Evolutionary conservation across 2,329 filamentous ascomycete genomes (phyloP), one percentile per base, ranked within the genome.

Genomic region (Monilinia polystroma): DNA sequence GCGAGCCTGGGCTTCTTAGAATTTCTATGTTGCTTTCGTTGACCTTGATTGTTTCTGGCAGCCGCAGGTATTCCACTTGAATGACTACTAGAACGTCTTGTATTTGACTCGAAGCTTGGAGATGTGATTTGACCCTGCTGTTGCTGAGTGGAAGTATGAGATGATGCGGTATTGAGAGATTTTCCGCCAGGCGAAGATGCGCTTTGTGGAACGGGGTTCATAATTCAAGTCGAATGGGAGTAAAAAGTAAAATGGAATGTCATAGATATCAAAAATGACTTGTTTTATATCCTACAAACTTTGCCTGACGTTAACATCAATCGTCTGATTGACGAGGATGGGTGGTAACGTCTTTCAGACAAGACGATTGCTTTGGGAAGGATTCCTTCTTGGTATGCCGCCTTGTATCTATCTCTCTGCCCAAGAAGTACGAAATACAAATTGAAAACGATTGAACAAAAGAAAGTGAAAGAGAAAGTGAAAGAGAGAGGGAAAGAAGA

Each of bases 11-110:
- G 90, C 75, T 89, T 88, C 74, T 89, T 89, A 75, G 93, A 90
- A 70, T 87, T 87, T 77, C 92, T 93, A 80, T 97, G 92, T 78
- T 95, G 92, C 77, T 89, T 93, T 78, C 90, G 90, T 64, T 85
- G 82, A 55, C 81, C 82, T 80, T 98, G 94, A 64, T 84, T 87
- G 78, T 91, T 96, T 73, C 93, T 86, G 63, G 91, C 86, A 58
- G 85, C 77, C 8, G 81, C 66, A 66, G 69, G 64, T 38, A 66
- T 56, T 20, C 71, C 52, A 56, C n/a, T 67, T 18, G 70, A 72
- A 45, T 71, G 67, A 41, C 68, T 68, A 23, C 68, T 64, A 56
- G 72, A 73, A 49, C 75, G 72, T 60, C 74, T 70, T 23, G 72
- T 72, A 45, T 63, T 68, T 12, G 73, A 72, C 45, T 76, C 75